Base-by-base conservation (phyloP, 805 yeast species). In the Kluyveromyces wickerhamii region DNA sequence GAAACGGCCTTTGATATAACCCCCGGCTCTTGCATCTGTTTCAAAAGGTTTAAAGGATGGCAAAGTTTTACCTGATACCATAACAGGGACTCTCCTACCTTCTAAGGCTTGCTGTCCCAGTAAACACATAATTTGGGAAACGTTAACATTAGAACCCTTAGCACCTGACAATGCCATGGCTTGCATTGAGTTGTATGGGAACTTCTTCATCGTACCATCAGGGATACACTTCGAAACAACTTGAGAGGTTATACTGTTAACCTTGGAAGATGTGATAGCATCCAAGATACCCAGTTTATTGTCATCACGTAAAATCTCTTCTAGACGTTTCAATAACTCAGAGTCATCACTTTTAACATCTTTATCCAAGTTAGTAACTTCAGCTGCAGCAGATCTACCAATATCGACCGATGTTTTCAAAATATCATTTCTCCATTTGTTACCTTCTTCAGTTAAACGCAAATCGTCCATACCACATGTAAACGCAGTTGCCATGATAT, bases 391-490 rank as follows among this genome's bases (percentile, higher is more conserved):
- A 45, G 71, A 70, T 57, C 89, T 73, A 54, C 98, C 99, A 38
- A 77, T 79, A 50, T 82, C 94, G 34, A 71, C 72, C 17, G 94
- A 77, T 40, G 77, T 77, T 46, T 74, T 65, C 58, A 94, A 70
- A 42, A 92, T 83, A 40, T 86, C 94, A 10, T 65, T 64, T 69
- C 99, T 78, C 89, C 94, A 79, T 40, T 69, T 53, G 59, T 94
- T 88, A 56, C 99, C 99, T 49, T 85, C 95, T 3, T 61, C 74
- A 15, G 97, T 92, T 48, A 94, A 71, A 57, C 95, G 76, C 60
- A 92, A 70, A 66, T 92, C 99, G 59, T 92, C 99, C 98, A 92
- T 94, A 72, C 99, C 98, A 78, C 99, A 92, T 6, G 98, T 92
- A 57, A 92, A 84, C 1, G 96, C 97, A 38, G 85, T 82, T 66